Evolutionary conservation across 306 rosid genomes (phyloP).

Genomic region (Alnus glutinosa): DNA sequence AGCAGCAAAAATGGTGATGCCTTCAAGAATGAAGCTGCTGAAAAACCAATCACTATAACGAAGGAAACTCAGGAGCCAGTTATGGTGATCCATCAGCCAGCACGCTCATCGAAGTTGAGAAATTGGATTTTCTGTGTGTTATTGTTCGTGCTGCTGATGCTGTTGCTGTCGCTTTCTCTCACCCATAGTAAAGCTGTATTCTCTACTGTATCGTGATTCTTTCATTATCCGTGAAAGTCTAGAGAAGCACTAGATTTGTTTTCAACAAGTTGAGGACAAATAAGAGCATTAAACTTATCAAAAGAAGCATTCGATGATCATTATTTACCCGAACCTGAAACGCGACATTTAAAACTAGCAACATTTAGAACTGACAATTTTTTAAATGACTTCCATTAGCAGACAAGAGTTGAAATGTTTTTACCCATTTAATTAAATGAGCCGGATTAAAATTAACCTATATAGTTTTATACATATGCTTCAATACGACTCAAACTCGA

Average conservation of each 20-base stretch:
- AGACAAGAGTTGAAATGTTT: too few relatives aligned
- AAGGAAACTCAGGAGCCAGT: neutral
- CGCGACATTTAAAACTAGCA: too few relatives aligned
- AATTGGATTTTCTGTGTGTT: slow-evolving; percentile 32
- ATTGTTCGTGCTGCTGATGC: slow-evolving; percentile 30
- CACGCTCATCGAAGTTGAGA: neutral
- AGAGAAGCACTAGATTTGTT: neutral
- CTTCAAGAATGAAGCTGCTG: neutral
- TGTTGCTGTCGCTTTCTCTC: slow-evolving; percentile 22
- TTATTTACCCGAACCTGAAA: too few relatives aligned
- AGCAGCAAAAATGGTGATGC: neutral
- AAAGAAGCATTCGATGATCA: too few relatives aligned
- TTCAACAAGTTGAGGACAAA: neutral
- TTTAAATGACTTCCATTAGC: too few relatives aligned
- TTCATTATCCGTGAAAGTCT: slow-evolving; percentile 12
- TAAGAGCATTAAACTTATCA: neutral
- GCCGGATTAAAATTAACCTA: too few relatives aligned
- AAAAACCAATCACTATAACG: neutral
- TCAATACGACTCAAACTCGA: too few relatives aligned
- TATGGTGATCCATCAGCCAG: slow-evolving; percentile 18
- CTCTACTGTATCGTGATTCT: slow-evolving; percentile 19
- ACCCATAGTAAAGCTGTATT: slow-evolving; percentile 18
- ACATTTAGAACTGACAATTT: too few relatives aligned
- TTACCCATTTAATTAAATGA: too few relatives aligned
- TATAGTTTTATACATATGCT: too few relatives aligned